Base-by-base conservation (phyloP, 2,329 filamentous ascomycete species). In the Lithohypha guttulata region DNA sequence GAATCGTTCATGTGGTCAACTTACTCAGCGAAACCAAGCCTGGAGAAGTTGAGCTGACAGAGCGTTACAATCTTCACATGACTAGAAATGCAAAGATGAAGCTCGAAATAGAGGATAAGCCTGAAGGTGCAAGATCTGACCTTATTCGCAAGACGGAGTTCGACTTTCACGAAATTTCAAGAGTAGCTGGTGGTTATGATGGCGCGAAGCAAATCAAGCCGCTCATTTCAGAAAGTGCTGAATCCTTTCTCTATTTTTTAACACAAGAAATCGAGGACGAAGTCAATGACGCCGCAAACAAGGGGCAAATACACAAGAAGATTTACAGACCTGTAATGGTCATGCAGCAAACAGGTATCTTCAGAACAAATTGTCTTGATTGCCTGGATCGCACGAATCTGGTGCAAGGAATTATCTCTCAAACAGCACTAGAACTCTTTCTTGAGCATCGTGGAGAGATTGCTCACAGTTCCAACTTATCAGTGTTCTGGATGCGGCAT, bases 361-460 rank as follows among this genome's bases (percentile, higher is more conserved):
- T 96, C 59, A 75, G 89, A 45, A 93, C 85, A 6, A 98, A 98
- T 53, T 98, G 91, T 57, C 69, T 98, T 18, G 91, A 98, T 59
- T 98, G 91, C 57, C 67, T 98, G 29, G 91, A 98, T 58, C 77
- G 91, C 42, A 98, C 91, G 6, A 98, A 98, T 56, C 68, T 96
- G 19, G 85, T 98, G 19, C 91, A 98, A 62, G 93, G 87, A 0
- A 84, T 96, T 48, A 83, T 98, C 52, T 95, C 87, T 42, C 82
- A 86, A 53, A 87, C 95, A 81, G 85, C 86, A 0, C 69, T 95
- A 14, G 85, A 94, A 56, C 69, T 79, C 0, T 96, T 96, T 52
- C 64, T 98, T 3, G 63, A 64, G 10, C 85, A 93, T 50, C 72
- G 80, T 44, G 73, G 71, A 18, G 77, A 84, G 48, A 70, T 68